Conservation (phyloP, 305 asterid genomes). For the Solanum hybrid region DNA sequence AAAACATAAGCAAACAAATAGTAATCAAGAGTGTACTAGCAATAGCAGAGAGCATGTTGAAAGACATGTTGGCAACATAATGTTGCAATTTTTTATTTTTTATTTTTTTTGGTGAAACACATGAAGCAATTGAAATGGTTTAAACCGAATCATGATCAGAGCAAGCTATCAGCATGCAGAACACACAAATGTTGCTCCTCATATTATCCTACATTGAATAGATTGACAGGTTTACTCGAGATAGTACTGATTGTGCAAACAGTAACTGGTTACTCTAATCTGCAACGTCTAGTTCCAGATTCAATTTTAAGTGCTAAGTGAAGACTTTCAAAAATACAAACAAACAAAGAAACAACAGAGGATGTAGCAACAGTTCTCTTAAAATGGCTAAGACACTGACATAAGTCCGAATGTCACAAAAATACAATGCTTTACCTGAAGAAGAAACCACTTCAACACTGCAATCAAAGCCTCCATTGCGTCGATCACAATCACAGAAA, state of each 20-base stretch:
- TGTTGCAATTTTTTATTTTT: neutral
- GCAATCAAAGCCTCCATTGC: constrained; percentile 97
- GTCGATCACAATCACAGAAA: constrained; percentile 75
- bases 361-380: neutral
- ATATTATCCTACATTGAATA: neutral
- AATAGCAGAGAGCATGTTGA: neutral
- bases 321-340: neutral
- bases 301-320: neutral
- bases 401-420: neutral
- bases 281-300: neutral
- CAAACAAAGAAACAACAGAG: neutral
- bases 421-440: constrained; percentile 35
- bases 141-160: neutral
- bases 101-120: neutral
- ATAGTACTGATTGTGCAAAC: neutral
- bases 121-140: neutral
- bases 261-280: neutral
- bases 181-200: constrained; percentile 1
- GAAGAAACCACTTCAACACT: constrained; percentile 74
- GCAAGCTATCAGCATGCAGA: neutral
- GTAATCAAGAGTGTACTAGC: neutral
- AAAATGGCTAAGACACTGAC: neutral
- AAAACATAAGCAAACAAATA: neutral
- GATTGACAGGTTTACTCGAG: neutral
- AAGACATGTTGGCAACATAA: neutral